Base-by-base conservation (phyloP, 2,329 filamentous ascomycete genomes). In the Fusarium duplospermum region DNA sequence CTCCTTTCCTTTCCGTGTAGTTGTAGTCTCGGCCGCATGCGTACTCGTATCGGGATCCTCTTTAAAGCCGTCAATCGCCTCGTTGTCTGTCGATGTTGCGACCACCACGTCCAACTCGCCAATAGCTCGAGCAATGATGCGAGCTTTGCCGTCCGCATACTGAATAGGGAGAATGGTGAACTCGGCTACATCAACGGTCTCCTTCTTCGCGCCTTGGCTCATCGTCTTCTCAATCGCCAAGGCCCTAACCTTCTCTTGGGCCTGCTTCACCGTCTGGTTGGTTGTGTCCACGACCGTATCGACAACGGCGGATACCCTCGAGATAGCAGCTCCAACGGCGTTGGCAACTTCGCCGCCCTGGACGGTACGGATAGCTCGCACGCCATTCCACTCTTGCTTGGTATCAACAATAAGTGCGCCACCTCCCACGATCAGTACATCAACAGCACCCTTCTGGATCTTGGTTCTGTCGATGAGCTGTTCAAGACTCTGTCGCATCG, bases 91-190 rank as follows among this genome's bases (percentile, higher is more conserved):
- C 7, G 38, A 64, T 18, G 60, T n/a, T 3, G 18, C n/a, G 2
- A 10, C 45, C 10, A 58, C 59, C 22, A 70, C 54, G 61, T 63
- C 86, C 42, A 87, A 86, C 54, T 89, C 86, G 4, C 89, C 89
- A 0, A 87, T 88, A 2, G 89, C 89, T 65, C 87, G 84, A 5
- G 89, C 85, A 24, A 90, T 88, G 82, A 85, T 89, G 68, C 78
- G 85, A 64, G 78, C 87, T 81, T 84, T 89, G 83, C 85, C 82
- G 6, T 81, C 81, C 56, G 86, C 82, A 4, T 66, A 66, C 67
- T 86, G 85, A 47, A 90, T 74, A 29, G 10, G 47, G 27, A 52
- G 47, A 52, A 52, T 52, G 18, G 47, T 52, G 47, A 52, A 52
- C 27, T 52, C 47, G 27, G 47, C 47, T 10, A 40, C 16, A 16